Conservation (phyloP, 129 eudicot species). For the Centrapalus pauciflorus region DNA sequence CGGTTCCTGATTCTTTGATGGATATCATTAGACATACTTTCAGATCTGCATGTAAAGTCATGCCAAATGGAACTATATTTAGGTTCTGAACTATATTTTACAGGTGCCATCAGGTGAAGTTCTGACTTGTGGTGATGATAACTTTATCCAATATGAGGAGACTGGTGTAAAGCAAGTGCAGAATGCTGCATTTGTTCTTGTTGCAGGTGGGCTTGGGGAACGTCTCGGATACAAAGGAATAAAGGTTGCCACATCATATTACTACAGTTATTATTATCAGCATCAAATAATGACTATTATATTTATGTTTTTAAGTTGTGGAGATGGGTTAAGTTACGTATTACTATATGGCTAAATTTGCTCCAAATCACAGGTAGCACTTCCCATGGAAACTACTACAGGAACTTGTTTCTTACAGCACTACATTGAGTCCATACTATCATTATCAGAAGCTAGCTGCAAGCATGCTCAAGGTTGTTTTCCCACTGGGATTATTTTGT, state of each 20-base stretch:
- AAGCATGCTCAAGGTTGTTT: conserved; percentile 47
- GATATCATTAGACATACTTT: not conserved
- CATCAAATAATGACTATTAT: not conserved
- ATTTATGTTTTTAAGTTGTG: not conserved
- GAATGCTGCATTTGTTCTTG: conserved; percentile 96
- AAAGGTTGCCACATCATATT: conserved; percentile 42
- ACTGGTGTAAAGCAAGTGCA: conserved; percentile 74
- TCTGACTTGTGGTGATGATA: conserved; percentile 67
- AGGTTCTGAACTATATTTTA: conserved; percentile 6
- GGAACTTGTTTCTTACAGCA: conserved; percentile 77
- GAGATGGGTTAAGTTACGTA: not conserved
- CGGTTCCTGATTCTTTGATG: not conserved
- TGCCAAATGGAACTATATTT: not conserved
- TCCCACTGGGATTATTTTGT: not conserved
- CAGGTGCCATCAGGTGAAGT: conserved; percentile 96
- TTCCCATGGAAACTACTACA: conserved; percentile 69
- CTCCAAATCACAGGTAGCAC: conserved; percentile 56
- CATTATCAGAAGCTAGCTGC: conserved; percentile 66
- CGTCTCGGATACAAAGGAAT: conserved; percentile 98
- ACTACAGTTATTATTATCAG: not conserved
- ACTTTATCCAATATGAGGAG: conserved; percentile 70
- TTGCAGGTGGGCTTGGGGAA: conserved; percentile 99
- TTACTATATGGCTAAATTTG: conserved; percentile 9
- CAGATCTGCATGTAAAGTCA: not conserved
- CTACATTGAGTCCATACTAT: conserved; percentile 76